Conservation (phyloP, 1,284 basidiomycete species). For the Rhodotorula sp. region DNA sequence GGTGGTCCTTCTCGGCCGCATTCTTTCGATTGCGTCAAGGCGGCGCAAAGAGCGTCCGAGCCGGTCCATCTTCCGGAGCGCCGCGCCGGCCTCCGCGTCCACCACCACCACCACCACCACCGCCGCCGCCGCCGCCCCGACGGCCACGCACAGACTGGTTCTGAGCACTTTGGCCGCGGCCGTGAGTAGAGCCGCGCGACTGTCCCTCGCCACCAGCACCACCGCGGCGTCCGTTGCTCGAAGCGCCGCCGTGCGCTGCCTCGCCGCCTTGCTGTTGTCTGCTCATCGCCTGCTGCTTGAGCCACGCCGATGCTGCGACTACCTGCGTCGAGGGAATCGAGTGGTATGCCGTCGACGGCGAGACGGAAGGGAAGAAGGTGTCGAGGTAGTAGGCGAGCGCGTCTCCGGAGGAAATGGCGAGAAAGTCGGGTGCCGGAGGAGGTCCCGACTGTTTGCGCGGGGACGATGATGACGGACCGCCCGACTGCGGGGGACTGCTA, state of each 20-base stretch:
- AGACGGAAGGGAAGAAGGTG: conserved; percentile 26
- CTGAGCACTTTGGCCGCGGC: too few relatives aligned
- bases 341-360: not conserved
- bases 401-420: conserved; percentile 33
- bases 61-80: too few relatives aligned
- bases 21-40: not conserved
- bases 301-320: conserved; percentile 11
- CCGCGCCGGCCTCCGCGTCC: not conserved
- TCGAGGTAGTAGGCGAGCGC: conserved; percentile 22
- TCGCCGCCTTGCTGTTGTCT: not conserved
- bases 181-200: too few relatives aligned
- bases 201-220: not conserved
- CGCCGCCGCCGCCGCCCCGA: not conserved
- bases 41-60: not conserved
- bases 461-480: not conserved
- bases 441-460: not conserved
- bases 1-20: too few relatives aligned
- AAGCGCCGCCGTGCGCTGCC: not conserved
- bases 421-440: conserved; percentile 16
- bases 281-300: conserved; percentile 9
- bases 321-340: conserved; percentile 4
- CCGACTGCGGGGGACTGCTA: too few relatives aligned
- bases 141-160: not conserved
- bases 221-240: not conserved
- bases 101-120: too few relatives aligned